Conservation (phyloP, 139 green algal genomes). For the Bryopsis sp. region DNA sequence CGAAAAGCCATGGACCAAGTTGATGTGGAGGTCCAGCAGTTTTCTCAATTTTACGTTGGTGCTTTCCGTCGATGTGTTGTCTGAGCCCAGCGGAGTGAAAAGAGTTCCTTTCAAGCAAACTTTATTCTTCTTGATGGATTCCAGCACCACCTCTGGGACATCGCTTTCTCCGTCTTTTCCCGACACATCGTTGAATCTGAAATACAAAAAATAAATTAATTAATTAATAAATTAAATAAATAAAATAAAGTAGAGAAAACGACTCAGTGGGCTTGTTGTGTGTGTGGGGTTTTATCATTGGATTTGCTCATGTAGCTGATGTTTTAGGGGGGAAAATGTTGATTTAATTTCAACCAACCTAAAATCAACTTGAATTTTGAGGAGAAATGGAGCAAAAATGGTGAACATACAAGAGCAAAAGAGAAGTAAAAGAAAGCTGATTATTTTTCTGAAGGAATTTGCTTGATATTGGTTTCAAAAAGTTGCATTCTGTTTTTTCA, state of each 20-base stretch:
- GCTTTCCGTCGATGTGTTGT: conserved; percentile 50
- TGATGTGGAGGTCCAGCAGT: conserved; percentile 82
- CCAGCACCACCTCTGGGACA: conserved; percentile 46
- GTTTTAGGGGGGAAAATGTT: background rate
- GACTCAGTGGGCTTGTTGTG: background rate
- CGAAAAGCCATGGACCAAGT: conserved; percentile 64
- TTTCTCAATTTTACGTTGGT: conserved; percentile 92
- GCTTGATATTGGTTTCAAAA: too few species aligned
- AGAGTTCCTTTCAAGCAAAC: conserved; percentile 79
- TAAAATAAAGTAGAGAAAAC: background rate
- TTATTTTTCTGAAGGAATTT: too few species aligned
- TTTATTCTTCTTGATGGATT: conserved; percentile 38
- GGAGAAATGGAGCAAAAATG: too few species aligned
- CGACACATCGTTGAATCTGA: conserved; percentile 41
- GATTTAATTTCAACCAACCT: too few species aligned
- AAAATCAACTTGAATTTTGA: too few species aligned
- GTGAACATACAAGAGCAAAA: too few species aligned
- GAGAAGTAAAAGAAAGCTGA: too few species aligned
- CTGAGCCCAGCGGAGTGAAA: conserved; percentile 51
- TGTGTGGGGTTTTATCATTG: too few species aligned
- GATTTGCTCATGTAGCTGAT: too few species aligned
- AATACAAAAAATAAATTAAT: background rate
- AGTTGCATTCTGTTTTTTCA: too few species aligned
- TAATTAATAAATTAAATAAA: too few species aligned
- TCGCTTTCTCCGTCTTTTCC: conserved; percentile 22